Evolutionary conservation across 1,139 yeast species (phyloP).

Genomic region (Eremothecium sinecaudum): DNA sequence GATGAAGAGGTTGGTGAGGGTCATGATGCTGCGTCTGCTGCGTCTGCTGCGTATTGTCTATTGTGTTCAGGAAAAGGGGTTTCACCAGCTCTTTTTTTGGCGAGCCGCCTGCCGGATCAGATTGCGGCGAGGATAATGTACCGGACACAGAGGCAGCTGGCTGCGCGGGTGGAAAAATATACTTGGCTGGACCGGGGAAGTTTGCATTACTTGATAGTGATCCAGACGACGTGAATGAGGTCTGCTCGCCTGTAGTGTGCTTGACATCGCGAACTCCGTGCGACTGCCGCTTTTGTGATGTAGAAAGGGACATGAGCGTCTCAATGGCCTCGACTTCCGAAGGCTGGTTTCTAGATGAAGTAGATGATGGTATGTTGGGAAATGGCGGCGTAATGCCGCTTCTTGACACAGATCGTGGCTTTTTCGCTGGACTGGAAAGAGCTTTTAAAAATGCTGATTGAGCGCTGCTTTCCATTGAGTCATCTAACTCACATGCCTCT

Average conservation of each 20-base stretch:
- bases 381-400: slow-evolving; percentile 12
- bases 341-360: slow-evolving; percentile 14
- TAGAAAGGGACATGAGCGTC: slow-evolving; percentile 38
- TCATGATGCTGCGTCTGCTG: slow-evolving; percentile 3
- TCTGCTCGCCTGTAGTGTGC: slow-evolving; percentile 3
- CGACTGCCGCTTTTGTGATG: slow-evolving; percentile 31
- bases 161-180: background rate
- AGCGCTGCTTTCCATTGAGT: slow-evolving; percentile 30
- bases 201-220: background rate
- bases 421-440: slow-evolving; percentile 29
- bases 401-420: slow-evolving; percentile 13
- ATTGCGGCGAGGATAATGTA: slow-evolving; percentile 7
- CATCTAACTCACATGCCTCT: slow-evolving; percentile 9
- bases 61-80: slow-evolving; percentile 8
- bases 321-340: slow-evolving; percentile 40
- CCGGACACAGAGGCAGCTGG: background rate
- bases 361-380: slow-evolving; percentile 11
- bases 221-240: background rate
- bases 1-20: slow-evolving; percentile 4
- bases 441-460: slow-evolving; percentile 34
- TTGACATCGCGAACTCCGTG: background rate
- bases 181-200: background rate
- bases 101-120: slow-evolving; percentile 8
- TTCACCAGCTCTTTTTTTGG: slow-evolving; percentile 6
- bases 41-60: slow-evolving; percentile 3